Conservation (phyloP, 176 grass and related monocot species). For the Pharus latifolius region DNA sequence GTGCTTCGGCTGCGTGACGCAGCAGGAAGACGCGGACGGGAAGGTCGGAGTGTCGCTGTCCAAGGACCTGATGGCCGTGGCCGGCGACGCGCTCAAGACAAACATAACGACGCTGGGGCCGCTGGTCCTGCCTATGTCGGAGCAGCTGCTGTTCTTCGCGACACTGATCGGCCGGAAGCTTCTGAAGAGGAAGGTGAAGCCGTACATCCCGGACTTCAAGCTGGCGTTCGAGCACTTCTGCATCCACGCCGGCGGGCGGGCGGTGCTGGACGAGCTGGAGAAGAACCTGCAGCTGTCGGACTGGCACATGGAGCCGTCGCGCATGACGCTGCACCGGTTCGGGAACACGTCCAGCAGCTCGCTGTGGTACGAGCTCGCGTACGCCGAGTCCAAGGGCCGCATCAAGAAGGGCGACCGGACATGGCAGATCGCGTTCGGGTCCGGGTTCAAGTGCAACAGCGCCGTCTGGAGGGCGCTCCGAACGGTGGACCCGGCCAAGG, state of each 20-base stretch:
- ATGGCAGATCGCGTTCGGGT: constrained; percentile 60
- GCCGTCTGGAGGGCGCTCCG: constrained; percentile 58
- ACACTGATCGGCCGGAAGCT: constrained; percentile 22
- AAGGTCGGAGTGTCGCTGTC: constrained; percentile 41
- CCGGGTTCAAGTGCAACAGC: constrained; percentile 68
- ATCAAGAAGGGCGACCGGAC: constrained; percentile 49
- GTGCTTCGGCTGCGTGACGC: constrained; percentile 23
- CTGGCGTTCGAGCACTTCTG: constrained; percentile 68
- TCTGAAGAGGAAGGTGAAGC: constrained; percentile 31
- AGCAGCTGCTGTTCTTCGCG: constrained; percentile 59
- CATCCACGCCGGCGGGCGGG: constrained; percentile 52
- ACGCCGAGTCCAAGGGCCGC: constrained; percentile 49
- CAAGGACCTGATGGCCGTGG: constrained; percentile 45
- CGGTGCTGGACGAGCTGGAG: constrained; percentile 59
- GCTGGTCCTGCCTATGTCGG: constrained; percentile 37
- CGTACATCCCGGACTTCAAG: constrained; percentile 74
- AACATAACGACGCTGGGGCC: constrained; percentile 54
- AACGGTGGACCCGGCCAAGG: constrained; percentile 28
- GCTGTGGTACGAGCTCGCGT: constrained; percentile 63
- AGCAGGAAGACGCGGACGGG: constrained; percentile 17
- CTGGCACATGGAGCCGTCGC: constrained; percentile 66
- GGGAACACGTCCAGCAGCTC: constrained; percentile 74
- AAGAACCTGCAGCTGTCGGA: constrained; percentile 33
- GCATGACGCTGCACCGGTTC: constrained; percentile 64
- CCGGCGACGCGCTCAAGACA: constrained; percentile 45